Conservation (phyloP, 2,329 filamentous ascomycete genomes). For the Acrodontium crateriforme region DNA sequence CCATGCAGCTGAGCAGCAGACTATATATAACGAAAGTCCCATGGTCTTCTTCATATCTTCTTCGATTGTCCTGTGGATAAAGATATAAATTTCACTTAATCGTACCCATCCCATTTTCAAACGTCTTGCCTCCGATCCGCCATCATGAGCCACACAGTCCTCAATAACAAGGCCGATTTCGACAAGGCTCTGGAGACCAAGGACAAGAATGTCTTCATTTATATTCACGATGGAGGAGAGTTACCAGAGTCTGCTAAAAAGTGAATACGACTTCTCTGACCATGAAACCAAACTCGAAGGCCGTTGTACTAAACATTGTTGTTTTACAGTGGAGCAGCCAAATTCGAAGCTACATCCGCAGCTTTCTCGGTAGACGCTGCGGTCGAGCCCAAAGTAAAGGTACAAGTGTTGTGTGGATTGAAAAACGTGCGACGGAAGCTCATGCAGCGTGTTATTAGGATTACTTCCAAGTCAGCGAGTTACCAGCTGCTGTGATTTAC, state of each 20-base stretch:
- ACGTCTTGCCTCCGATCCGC: too few species aligned
- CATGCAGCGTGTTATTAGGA: too few species aligned
- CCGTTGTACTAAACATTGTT: not conserved
- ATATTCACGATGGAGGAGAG: not conserved
- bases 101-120: too few species aligned
- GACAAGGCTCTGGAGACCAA: not conserved
- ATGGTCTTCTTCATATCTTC: too few species aligned
- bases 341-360: not conserved
- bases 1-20: too few species aligned
- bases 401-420: too few species aligned
- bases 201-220: constrained; percentile 1
- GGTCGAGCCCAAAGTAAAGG: too few species aligned
- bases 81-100: too few species aligned
- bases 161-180: constrained; percentile 1
- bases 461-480: not conserved
- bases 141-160: constrained; percentile 1
- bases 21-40: too few species aligned
- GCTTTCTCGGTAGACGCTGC: not conserved
- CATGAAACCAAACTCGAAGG: too few species aligned
- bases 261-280: not conserved
- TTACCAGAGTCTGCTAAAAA: not conserved
- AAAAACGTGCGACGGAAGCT: too few species aligned
- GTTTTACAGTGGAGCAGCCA: not conserved
- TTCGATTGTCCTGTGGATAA: too few species aligned
- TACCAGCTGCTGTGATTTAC: not conserved